Evolutionary conservation across 2,329 filamentous ascomycete genomes (phyloP).

Genomic region (Pyricularia sp.): DNA sequence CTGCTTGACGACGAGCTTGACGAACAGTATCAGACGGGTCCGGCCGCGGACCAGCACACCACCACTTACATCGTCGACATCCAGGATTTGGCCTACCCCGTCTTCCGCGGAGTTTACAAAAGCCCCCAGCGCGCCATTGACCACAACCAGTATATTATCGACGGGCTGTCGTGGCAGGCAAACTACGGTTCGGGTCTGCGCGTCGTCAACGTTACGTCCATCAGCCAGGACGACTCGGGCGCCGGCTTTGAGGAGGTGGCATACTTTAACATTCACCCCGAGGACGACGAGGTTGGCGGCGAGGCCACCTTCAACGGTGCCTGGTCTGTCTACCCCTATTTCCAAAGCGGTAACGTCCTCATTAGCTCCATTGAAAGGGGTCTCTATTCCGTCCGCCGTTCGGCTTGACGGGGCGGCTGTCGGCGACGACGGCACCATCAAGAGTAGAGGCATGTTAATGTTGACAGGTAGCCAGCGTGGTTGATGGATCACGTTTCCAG

Average conservation of each 20-base stretch:
- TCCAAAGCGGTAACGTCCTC: conserved; percentile 24
- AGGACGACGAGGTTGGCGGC: conserved; percentile 31
- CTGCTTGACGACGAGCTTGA: conserved; percentile 44
- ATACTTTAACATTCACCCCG: conserved; percentile 37
- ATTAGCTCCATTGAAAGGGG: conserved; percentile 39
- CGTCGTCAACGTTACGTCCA: conserved; percentile 21
- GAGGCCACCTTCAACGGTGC: conserved; percentile 27
- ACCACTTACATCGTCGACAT: conserved; percentile 42
- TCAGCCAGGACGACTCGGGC: conserved; percentile 25
- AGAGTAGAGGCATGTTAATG: too few relatives aligned
- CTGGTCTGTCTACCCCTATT: conserved; percentile 33
- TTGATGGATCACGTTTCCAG: too few relatives aligned
- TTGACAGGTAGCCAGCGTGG: too few relatives aligned
- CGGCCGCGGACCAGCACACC: conserved; percentile 25
- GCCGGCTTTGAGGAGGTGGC: conserved; percentile 30
- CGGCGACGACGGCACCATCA: too few relatives aligned
- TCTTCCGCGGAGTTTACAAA: conserved; percentile 24
- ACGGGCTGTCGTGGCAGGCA: conserved; percentile 31
- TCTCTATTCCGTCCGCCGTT: conserved; percentile 19
- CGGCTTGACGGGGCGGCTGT: too few relatives aligned
- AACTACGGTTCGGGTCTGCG: conserved; percentile 36
- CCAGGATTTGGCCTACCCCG: conserved; percentile 26
- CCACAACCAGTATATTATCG: conserved; percentile 33
- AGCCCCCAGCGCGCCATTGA: conserved; percentile 29
- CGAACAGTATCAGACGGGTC: conserved; percentile 20